phyloP scores from a whole-genome alignment of 768 basidiomycete species.

The Boletus edulis region DNA sequence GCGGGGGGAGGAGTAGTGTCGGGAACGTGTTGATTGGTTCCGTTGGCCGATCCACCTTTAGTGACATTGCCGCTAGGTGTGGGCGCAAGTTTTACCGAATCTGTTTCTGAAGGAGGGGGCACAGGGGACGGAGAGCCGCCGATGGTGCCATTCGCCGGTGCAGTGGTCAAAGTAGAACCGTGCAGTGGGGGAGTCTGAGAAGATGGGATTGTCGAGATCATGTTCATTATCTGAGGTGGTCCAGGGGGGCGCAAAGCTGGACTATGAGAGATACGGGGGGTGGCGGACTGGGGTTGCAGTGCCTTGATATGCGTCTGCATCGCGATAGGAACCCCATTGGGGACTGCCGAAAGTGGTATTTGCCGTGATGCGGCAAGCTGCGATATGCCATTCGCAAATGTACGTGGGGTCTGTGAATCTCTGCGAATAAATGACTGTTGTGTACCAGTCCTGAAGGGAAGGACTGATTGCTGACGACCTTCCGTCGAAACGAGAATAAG shows the following conservation, averaged over 20 bases:
- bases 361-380: slow-evolving; percentile 23
- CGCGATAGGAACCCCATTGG: slow-evolving; percentile 54
- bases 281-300: slow-evolving; percentile 48
- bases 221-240: slow-evolving; percentile 34
- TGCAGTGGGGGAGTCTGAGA: slow-evolving; percentile 37
- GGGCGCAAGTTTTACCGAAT: slow-evolving; percentile 24
- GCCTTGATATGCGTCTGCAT: slow-evolving; percentile 61
- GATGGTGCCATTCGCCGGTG: slow-evolving; percentile 34
- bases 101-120: slow-evolving; percentile 42
- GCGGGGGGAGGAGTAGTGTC: slow-evolving; percentile 13
- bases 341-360: slow-evolving; percentile 25
- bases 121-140: slow-evolving; percentile 34
- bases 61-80: slow-evolving; percentile 15
- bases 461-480: slow-evolving; percentile 47
- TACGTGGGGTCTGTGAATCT: slow-evolving; percentile 23
- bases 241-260: slow-evolving; percentile 31
- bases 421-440: slow-evolving; percentile 30
- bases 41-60: slow-evolving; percentile 33
- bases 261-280: slow-evolving; percentile 59
- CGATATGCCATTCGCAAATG: slow-evolving; percentile 25
- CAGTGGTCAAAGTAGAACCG: slow-evolving; percentile 22
- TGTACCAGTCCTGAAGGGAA: slow-evolving; percentile 44
- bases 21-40: slow-evolving; percentile 21
- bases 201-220: slow-evolving; percentile 28
- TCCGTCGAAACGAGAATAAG: slow-evolving; percentile 43